Conservation (phyloP, 495 filamentous ascomycete genomes). For the Talaromyces trachyspermus region DNA sequence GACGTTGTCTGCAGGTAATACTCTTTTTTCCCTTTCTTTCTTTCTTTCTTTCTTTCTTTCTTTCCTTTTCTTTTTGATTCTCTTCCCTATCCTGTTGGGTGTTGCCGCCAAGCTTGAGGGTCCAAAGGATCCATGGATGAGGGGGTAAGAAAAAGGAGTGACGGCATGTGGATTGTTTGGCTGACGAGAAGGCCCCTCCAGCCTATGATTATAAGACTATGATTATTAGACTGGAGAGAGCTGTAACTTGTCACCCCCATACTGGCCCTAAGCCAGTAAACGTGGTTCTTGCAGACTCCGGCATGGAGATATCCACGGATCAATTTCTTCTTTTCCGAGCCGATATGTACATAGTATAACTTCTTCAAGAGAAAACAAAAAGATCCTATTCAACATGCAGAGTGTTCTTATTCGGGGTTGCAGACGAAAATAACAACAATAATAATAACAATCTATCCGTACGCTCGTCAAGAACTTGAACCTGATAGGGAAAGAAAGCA, state of each 20-base stretch:
- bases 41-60: too few species aligned
- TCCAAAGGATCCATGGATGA: not conserved
- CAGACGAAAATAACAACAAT: not conserved
- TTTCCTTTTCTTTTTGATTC: too few species aligned
- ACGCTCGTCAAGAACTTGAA: not conserved
- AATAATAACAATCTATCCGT: not conserved
- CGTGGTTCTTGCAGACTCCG: slow-evolving; percentile 1
- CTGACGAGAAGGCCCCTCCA: not conserved
- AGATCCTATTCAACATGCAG: too few species aligned
- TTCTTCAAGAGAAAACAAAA: not conserved
- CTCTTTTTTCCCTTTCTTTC: too few species aligned
- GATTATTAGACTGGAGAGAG: not conserved
- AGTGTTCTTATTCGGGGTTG: too few species aligned
- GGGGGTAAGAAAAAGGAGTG: too few species aligned
- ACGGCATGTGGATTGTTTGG: not conserved
- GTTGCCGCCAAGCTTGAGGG: not conserved
- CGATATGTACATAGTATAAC: too few species aligned
- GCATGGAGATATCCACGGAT: not conserved
- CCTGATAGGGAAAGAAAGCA: not conserved
- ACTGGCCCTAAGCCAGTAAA: not conserved
- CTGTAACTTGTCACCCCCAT: too few species aligned
- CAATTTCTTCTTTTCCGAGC: not conserved
- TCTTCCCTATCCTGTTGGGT: not conserved
- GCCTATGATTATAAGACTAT: not conserved
- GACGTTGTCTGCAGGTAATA: not conserved